These are phyloP conservation scores for Tylopilus vinaceipallidus DNA, from an alignment of 768 basidiomycete species.

Conservation along the genomic window DNA sequence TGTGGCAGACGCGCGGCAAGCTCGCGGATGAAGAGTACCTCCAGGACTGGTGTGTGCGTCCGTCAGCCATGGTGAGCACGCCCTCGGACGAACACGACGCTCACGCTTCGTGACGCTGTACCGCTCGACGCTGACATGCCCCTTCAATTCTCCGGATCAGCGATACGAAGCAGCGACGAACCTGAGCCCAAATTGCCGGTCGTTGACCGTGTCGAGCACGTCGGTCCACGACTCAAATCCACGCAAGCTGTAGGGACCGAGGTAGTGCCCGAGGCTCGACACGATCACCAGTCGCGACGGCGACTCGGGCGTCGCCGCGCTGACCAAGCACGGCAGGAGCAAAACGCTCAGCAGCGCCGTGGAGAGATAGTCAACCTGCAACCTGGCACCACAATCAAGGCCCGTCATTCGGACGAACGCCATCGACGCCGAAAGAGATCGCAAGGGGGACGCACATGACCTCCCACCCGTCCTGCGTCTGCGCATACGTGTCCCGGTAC, in stretches of 20 bases:
- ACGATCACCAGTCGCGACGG: conserved; percentile 31
- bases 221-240: conserved; percentile 5
- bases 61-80: background rate
- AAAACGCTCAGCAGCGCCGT: conserved; percentile 33
- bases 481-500: background rate
- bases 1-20: conserved; percentile 28
- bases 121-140: conserved; percentile 15
- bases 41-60: conserved; percentile 22
- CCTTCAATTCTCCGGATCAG: background rate
- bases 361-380: conserved; percentile 37
- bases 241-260: too few relatives aligned
- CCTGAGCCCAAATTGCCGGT: conserved; percentile 22
- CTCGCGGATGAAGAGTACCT: conserved; percentile 35
- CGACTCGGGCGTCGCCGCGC: conserved; percentile 18
- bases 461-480: conserved; percentile 47
- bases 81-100: background rate
- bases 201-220: conserved; percentile 27
- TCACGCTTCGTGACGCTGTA: conserved; percentile 27
- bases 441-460: conserved; percentile 39
- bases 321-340: conserved; percentile 34
- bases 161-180: conserved; percentile 5
- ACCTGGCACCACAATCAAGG: conserved; percentile 22
- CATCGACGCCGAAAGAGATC: too few relatives aligned
- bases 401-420: too few relatives aligned
- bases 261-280: conserved; percentile 31